Base-by-base conservation (phyloP, 805 yeast species). In the Candida ascalaphidarum region DNA sequence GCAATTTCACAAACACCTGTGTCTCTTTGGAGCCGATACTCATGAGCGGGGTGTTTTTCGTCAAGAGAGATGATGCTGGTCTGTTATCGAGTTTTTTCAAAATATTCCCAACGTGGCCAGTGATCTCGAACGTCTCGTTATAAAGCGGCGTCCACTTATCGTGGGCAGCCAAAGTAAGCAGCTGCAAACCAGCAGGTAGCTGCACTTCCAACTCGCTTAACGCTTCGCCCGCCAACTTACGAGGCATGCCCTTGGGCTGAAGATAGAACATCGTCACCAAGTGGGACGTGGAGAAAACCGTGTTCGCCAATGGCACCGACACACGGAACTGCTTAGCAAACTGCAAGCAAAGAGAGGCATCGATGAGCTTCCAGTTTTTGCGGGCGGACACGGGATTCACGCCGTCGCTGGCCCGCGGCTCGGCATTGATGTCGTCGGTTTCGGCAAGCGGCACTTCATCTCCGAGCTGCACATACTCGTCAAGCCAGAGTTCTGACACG, bases 21-120 rank as follows among this genome's bases (percentile, higher is more conserved):
- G 70, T 60, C 14, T 64, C 69, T 31, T 63, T 66, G 15, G 68
- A 58, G 7, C 50, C 58, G 4, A 60, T 28, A 11, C 41, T 35
- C 63, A 58, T 59, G 27, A 71, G 52, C 25, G 40, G 35, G 7
- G 46, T 42, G 40, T 68, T 69, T 4, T 53, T 50, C 36, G 74
- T 78, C 29, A 80, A 51, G 34, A 50, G 71, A 19, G 62, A 59
- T 0, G 85, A 68, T 0, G 86, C 84, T 0, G 83, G 65, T 29
- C 52, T 42, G 15, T 55, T 51, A 41, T 80, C 68, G 34, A 80
- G 65, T 5, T 62, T 40, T 46, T 77, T 75, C 36, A 79, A 56
- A 48, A 80, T 58, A 45, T 80, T 80, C 7, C 77, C 80, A 4
- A 64, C 59, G 31, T 61, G 60, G 3, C 57, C 48, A 1, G 83